Evolutionary conservation across 2,329 filamentous ascomycete genomes (phyloP), one percentile per base, ranked within the genome.

Genomic region (Aspergillus tubingensis): DNA sequence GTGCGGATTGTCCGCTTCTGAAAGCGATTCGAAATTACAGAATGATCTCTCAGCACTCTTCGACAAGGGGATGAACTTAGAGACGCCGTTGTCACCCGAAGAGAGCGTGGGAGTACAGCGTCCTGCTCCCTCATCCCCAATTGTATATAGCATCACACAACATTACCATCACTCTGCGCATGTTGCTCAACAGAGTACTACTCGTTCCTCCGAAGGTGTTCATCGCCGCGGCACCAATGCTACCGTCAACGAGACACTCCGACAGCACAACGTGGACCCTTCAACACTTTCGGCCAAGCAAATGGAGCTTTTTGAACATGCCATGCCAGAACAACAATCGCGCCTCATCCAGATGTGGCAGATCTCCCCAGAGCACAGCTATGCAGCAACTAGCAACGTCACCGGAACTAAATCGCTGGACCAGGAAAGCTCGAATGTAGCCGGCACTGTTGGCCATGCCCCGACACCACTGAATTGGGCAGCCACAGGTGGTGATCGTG

Each of bases 131-230:
- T 23, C 8, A 25, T 32, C 53, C 74, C 81, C 82, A 21, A 88
- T 91, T 64, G 81, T 85, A 63, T 96, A 95, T 79, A 88, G 84
- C 60, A 86, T 91, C 67, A 90, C 91, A 8, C 88, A 91, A 71
- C 92, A 96, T 75, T 96, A 96, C 75, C 89, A 89, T 65, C 91
- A 93, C 72, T 92, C 91, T 8, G 81, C 89, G 48, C 91, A 96
- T 73, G 72, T 88, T 62, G 81, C 73, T 51, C 76, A 77, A 19
- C 80, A 81, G 57, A 74, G 82, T 5, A 78, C 78, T 27, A 78
- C 8, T 78, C 80, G 67, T 79, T 77, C 38, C 63, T 49, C 81
- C 30, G 17, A 48, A 38, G 39, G 15, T 25, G 27, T 84, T 59
- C 76, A 38, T 7, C 15, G 11, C 44, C 82, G 79, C 38, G 60